These are phyloP conservation scores for Leptodermis oblonga DNA, from an alignment of 257 asterid genomes.

Conservation along the genomic window DNA sequence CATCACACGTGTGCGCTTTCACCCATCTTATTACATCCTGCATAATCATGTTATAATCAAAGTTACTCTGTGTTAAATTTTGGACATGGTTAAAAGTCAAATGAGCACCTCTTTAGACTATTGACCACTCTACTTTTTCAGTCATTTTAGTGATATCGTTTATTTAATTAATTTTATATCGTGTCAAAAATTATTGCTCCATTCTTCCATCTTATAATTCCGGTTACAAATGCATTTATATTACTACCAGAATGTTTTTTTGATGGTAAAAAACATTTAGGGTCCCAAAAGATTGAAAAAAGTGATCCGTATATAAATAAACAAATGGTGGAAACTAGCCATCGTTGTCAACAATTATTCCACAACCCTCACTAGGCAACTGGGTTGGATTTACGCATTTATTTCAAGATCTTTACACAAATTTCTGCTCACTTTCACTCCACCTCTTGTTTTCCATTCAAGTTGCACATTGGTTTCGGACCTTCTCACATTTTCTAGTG, in stretches of 20 bases:
- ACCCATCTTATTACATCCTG: background rate
- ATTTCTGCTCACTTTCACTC: background rate
- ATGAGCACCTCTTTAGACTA: no score
- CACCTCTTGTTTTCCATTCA: background rate
- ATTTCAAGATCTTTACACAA: background rate
- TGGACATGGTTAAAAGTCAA: no score
- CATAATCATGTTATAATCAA: background rate
- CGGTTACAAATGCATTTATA: background rate
- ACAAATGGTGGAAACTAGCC: background rate
- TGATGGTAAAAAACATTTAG: background rate
- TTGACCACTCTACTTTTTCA: no score
- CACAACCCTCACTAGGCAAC: background rate
- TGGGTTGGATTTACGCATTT: conserved; percentile 2
- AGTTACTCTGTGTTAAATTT: no score
- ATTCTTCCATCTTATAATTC: no score
- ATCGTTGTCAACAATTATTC: conserved; percentile 5
- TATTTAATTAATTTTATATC: no score
- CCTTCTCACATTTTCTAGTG: no score
- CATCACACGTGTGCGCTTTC: background rate
- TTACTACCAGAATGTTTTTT: background rate
- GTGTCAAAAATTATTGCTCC: no score
- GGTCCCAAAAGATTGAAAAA: conserved; percentile 6
- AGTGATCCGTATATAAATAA: background rate
- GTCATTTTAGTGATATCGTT: no score
- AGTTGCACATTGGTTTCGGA: no score